Conservation (phyloP, 2,329 filamentous ascomycete species). For the Tolypocladium endophyticum region DNA sequence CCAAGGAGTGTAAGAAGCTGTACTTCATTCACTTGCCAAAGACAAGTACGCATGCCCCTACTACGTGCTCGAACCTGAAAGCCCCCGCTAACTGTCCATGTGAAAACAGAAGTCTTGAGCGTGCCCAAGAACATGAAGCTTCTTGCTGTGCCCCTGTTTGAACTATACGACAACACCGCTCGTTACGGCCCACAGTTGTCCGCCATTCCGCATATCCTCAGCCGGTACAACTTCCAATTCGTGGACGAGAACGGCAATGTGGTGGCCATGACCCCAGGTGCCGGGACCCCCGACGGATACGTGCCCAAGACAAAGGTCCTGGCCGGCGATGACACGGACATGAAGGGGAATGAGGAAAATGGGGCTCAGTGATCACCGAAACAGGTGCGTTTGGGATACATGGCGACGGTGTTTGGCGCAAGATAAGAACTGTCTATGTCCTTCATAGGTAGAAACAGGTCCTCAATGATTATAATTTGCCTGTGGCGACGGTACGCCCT, state of each 20-base stretch:
- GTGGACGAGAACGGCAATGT: conserved; percentile 87
- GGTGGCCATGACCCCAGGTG: conserved; percentile 72
- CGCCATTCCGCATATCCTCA: conserved; percentile 89
- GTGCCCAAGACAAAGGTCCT: conserved; percentile 57
- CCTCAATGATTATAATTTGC: conserved; percentile 1
- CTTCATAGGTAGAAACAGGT: conserved; percentile 4
- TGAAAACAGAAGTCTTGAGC: conserved; percentile 67
- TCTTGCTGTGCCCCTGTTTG: conserved; percentile 89
- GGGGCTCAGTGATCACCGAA: conserved; percentile 17
- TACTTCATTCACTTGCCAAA: conserved; percentile 93
- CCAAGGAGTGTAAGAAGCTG: conserved; percentile 98
- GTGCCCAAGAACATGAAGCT: conserved; percentile 99
- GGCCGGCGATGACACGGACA: conserved; percentile 50
- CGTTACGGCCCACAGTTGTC: conserved; percentile 93
- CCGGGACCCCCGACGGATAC: conserved; percentile 45
- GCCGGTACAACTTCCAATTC: conserved; percentile 95
- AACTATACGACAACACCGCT: conserved; percentile 94
- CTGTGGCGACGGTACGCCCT: neutral
- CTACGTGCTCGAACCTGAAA: neutral
- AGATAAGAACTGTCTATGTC: conserved; percentile 1
- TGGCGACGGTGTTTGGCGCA: conserved; percentile 27
- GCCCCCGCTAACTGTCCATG: conserved; percentile 1
- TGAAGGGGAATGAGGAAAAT: conserved; percentile 45
- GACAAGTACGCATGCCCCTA: conserved; percentile 56
- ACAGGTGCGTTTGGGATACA: conserved; percentile 12